phyloP scores from a whole-genome alignment of 495 filamentous ascomycete genomes.

The Hyaloscypha finlandica region DNA sequence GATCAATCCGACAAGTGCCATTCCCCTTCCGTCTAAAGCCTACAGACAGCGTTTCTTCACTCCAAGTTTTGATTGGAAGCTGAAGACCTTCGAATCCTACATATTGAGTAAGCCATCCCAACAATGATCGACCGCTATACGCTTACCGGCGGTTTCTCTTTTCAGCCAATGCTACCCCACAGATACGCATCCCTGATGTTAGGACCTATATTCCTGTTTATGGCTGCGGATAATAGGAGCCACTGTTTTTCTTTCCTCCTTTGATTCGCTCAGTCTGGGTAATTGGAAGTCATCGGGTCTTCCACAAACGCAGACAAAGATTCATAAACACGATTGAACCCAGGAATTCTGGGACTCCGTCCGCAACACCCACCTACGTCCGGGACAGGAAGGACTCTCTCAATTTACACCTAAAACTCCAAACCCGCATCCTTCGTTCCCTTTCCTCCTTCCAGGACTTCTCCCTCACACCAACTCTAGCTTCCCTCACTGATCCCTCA shows the following conservation, averaged over 20 bases:
- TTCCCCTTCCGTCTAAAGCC: neutral
- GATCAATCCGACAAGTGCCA: neutral
- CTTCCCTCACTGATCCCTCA: too few relatives aligned
- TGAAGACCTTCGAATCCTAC: neutral
- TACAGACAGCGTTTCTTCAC: neutral
- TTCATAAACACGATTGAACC: constrained; percentile 52
- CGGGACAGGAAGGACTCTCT: constrained; percentile 53
- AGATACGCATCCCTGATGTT: neutral
- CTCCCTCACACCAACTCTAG: too few relatives aligned
- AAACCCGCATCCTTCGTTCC: too few relatives aligned
- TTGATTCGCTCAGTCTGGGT: neutral
- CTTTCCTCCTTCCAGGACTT: too few relatives aligned
- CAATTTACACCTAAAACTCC: too few relatives aligned
- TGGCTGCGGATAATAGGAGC: neutral
- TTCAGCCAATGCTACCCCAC: neutral
- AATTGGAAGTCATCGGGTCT: constrained; percentile 44
- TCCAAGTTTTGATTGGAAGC: neutral
- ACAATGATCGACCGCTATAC: neutral
- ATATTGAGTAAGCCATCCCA: neutral
- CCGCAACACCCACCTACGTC: constrained; percentile 43
- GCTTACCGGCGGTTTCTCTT: neutral
- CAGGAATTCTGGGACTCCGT: constrained; percentile 44
- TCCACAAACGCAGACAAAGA: constrained; percentile 44
- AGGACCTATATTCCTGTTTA: neutral
- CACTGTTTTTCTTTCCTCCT: neutral